A percentile compares a stretch with the other conserved stretches of the same genome.
Conservation (phyloP, 345 rosid species). For the Sisymbrium irio region DNA sequence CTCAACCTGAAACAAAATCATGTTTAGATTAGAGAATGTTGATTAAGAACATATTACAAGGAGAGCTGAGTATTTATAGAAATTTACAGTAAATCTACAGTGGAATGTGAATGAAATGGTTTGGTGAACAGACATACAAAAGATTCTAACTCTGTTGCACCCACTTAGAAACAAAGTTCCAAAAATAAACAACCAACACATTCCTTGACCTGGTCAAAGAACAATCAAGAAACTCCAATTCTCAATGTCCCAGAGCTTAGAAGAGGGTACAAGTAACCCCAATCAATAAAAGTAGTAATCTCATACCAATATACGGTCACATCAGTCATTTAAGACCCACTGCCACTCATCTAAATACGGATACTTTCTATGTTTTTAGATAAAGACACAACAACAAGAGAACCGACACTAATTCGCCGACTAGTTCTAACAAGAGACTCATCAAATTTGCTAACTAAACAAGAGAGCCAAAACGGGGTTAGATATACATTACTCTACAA, state of each 20-base stretch:
- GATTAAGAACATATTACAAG: constrained; percentile 4
- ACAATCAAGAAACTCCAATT: constrained; percentile 2
- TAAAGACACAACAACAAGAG: constrained; percentile 18
- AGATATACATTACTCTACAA: constrained; percentile 19
- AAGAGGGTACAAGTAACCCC: constrained; percentile 15
- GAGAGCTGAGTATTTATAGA: background rate
- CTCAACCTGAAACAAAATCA: constrained; percentile 19
- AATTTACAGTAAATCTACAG: constrained; percentile 15
- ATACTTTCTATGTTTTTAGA: background rate
- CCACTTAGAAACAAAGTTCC: constrained; percentile 21
- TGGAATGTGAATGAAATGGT: constrained; percentile 27
- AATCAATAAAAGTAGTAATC: constrained; percentile 17
- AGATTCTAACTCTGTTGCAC: constrained; percentile 44
- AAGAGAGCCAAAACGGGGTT: background rate
- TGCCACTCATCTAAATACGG: background rate
- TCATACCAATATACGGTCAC: constrained; percentile 13
- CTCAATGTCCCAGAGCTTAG: background rate
- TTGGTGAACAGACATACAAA: constrained; percentile 54
- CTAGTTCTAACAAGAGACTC: background rate
- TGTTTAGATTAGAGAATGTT: background rate
- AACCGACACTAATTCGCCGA: background rate
- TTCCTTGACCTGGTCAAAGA: constrained; percentile 18
- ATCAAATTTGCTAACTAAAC: background rate
- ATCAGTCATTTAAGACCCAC: constrained; percentile 15
- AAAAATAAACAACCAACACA: background rate